Percentiles rank a stretch among this genome's conserved stretches.
phyloP scores from a whole-genome alignment of 169 alveolate species.

The Perkinsus olseni region DNA sequence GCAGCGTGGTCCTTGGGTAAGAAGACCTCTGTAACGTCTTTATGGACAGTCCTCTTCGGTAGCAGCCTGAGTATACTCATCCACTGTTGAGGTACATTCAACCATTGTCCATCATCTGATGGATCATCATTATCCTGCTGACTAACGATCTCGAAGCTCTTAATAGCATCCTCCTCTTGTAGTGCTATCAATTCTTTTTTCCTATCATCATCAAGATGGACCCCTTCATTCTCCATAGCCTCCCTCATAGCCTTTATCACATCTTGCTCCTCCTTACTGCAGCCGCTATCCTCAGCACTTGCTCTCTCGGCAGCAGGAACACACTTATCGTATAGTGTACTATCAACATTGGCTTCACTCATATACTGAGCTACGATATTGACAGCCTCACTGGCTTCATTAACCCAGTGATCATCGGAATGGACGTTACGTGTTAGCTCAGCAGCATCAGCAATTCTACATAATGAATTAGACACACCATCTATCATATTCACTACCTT shows the following conservation, averaged over 20 bases:
- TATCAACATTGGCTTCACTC: conserved; percentile 4
- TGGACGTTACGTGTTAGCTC: conserved; percentile 10
- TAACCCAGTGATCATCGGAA: neutral
- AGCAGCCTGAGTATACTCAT: neutral
- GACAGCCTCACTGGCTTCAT: conserved; percentile 8
- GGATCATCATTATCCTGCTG: neutral
- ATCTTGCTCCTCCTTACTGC: neutral
- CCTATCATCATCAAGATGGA: neutral
- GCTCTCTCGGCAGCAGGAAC: neutral
- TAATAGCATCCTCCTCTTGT: neutral
- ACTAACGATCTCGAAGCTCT: neutral
- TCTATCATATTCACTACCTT: neutral
- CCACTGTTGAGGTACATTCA: neutral
- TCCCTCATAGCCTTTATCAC: neutral
- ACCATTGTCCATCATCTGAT: neutral
- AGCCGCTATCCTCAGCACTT: neutral
- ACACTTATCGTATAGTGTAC: neutral
- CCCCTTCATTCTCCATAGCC: conserved; percentile 14
- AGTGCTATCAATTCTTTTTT: neutral
- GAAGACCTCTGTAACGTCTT: neutral
- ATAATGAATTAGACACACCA: neutral
- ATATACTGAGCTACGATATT: neutral
- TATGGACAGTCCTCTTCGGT: neutral
- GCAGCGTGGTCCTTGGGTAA: neutral
- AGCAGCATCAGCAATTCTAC: conserved; percentile 14